phyloP scores from a whole-genome alignment of 164 flowering plant species.

The Berberis thunbergii region DNA sequence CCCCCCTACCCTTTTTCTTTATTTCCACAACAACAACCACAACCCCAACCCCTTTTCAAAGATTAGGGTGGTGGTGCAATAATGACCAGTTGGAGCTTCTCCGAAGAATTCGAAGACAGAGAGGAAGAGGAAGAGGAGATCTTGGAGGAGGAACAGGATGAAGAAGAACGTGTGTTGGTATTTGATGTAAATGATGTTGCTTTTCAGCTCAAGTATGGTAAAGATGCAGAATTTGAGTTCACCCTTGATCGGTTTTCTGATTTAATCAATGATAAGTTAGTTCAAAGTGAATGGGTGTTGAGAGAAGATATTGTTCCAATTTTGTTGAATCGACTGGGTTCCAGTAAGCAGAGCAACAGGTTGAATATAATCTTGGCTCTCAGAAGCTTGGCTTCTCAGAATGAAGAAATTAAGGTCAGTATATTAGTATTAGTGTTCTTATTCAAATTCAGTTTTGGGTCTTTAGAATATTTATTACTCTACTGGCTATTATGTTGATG shows the following conservation, averaged over 20 bases:
- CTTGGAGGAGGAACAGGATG: conserved; percentile 1
- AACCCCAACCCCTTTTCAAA: background rate
- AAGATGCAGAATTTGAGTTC: conserved; percentile 33
- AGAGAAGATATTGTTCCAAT: conserved; percentile 44
- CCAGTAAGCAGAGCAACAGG: conserved; percentile 32
- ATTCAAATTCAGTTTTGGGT: background rate
- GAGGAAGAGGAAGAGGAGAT: conserved; percentile 15
- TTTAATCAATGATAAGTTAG: conserved; percentile 18
- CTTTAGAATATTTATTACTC: background rate
- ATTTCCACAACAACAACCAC: background rate
- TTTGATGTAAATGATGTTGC: conserved; percentile 33
- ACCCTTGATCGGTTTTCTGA: conserved; percentile 30
- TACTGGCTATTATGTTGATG: background rate
- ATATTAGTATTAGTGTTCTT: background rate
- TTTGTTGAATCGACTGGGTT: conserved; percentile 43
- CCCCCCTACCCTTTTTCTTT: background rate
- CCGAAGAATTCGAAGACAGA: background rate
- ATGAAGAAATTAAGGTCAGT: conserved; percentile 39
- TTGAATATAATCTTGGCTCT: conserved; percentile 32
- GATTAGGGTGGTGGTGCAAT: background rate
- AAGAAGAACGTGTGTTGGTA: conserved; percentile 8
- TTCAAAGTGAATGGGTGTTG: conserved; percentile 31
- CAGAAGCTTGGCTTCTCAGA: conserved; percentile 29
- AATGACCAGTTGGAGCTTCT: background rate
- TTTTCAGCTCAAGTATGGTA: conserved; percentile 45